A percentile compares a stretch with the other conserved stretches of the same genome.
Conservation (phyloP, 2,329 filamentous ascomycete species). For the Apiospora sp. region DNA sequence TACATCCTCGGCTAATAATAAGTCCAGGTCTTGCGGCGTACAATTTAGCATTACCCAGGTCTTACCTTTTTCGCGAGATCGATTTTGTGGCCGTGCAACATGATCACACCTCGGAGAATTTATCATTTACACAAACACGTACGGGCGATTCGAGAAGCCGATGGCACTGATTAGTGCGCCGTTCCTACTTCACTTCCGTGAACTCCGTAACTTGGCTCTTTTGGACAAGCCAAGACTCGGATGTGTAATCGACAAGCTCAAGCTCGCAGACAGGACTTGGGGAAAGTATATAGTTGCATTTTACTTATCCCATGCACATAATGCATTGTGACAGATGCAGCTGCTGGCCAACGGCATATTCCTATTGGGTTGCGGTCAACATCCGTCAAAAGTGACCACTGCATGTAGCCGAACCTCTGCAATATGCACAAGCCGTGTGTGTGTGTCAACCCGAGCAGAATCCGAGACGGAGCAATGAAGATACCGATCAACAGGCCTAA, state of each 20-base stretch:
- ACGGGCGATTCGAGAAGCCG: background rate
- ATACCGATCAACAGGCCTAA: background rate
- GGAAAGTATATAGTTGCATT: background rate
- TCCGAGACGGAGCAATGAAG: background rate
- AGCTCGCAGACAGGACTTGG: background rate
- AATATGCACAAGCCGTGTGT: background rate
- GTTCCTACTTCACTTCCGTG: background rate
- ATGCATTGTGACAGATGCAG: slow-evolving; percentile 2
- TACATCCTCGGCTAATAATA: slow-evolving; percentile 9
- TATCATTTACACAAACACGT: background rate
- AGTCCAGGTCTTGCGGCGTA: background rate
- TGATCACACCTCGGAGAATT: background rate
- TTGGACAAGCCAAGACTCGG: background rate
- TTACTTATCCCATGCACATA: background rate
- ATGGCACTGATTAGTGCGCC: background rate
- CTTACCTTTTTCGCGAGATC: slow-evolving; percentile 15
- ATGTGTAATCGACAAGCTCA: background rate
- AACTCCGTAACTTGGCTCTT: background rate
- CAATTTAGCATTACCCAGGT: slow-evolving; percentile 5
- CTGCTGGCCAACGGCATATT: background rate
- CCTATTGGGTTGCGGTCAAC: background rate
- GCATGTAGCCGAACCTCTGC: background rate
- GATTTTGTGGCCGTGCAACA: slow-evolving; percentile 9
- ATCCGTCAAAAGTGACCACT: background rate
- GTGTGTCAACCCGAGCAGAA: background rate